Base-by-base conservation (phyloP, 2,329 filamentous ascomycete genomes). In the Elsinoe perseae region DNA sequence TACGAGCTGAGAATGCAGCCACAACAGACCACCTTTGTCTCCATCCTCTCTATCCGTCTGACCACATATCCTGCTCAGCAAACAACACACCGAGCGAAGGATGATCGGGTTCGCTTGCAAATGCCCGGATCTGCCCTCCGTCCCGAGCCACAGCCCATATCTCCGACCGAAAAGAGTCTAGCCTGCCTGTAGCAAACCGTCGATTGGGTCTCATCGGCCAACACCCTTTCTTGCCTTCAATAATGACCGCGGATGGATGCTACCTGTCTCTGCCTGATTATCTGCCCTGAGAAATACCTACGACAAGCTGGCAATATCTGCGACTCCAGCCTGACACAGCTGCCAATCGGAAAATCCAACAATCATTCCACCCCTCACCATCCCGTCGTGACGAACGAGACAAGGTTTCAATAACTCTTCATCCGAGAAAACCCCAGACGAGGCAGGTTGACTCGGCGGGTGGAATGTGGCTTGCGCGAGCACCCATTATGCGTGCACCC, bases 121-220 rank as follows among this genome's bases (percentile, higher is more conserved):
- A 52, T 52, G 48, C 48, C 32, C 48, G 48, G 48, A 52, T 52
- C 48, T 52, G 48, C 48, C 30, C 30, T 52, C 48, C 48, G 48
- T 38, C 48, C 48, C 48, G 48, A 52, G 25, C 48, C 48, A 52
- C 32, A n/a, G 28, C 20, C 32, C 28, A 20, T 18, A 10, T 12
- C n/a, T 21, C 32, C 28, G 40, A 25, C 28, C 20, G 5, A 52
- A 25, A 36, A 8, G 16, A 20, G 48, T 30, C 48, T 52, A 52
- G 48, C 18, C 8, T 34, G 20, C 16, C 28, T 21, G 48, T 25
- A 16, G 18, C 16, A 52, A 52, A 52, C 48, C 30, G 48, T 52
- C 48, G 48, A 52, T 52, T 34, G 32, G 48, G 32, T 38, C 48
- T 52, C 48, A 25, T 52, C 48, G 28, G 28, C 48, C 48, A 52